These are phyloP conservation scores for Mortierella sp. DNA, from an alignment of 371 early-diverging fungal species.

Conservation along the genomic window DNA sequence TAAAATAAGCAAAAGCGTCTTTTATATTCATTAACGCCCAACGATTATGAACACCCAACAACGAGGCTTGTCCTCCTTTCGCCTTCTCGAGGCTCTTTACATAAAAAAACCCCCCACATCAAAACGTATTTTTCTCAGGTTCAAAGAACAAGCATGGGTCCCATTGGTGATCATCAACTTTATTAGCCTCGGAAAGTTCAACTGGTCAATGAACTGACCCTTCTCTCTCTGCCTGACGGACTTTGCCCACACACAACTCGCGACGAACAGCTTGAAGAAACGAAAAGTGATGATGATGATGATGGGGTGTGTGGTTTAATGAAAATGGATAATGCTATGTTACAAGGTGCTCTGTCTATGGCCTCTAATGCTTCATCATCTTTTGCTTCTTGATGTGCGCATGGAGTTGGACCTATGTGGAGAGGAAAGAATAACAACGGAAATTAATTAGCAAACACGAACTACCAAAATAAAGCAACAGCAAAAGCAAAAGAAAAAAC, in stretches of 20 bases:
- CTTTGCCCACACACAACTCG: neutral
- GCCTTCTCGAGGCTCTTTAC: neutral
- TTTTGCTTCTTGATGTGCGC: conserved; percentile 79
- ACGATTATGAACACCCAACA: neutral
- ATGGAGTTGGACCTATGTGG: conserved; percentile 66
- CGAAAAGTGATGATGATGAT: neutral
- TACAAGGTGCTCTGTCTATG: conserved; percentile 19
- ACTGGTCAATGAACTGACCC: no score
- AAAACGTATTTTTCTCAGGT: neutral
- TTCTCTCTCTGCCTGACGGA: neutral
- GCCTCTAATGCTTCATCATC: conserved; percentile 62
- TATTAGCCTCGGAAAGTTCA: neutral
- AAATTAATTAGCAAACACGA: neutral
- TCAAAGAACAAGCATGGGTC: neutral
- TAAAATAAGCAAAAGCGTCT: neutral
- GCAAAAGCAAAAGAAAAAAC: neutral
- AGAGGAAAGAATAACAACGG: neutral
- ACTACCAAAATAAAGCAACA: neutral
- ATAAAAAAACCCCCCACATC: neutral
- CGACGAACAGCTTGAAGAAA: neutral
- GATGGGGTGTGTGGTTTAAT: neutral
- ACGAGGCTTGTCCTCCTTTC: neutral
- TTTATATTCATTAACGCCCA: no score
- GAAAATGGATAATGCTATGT: conserved; percentile 19
- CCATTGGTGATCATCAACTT: neutral